Conservation (phyloP, 495 filamentous ascomycete species). For the Talaromyces proteolyticus region DNA sequence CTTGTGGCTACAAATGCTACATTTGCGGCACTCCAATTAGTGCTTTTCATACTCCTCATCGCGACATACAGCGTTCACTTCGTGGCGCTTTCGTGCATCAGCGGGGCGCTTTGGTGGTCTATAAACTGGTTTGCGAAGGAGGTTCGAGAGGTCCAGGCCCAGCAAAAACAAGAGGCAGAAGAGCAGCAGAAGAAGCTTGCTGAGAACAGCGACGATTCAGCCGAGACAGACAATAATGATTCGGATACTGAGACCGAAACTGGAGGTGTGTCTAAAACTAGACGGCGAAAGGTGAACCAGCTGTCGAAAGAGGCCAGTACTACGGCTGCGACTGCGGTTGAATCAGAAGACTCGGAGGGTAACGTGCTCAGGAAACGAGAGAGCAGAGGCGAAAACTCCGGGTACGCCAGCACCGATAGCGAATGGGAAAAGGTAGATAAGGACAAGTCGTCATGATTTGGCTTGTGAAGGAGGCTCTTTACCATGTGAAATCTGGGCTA, state of each 20-base stretch:
- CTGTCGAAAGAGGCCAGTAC: constrained; percentile 13
- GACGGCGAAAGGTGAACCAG: constrained; percentile 14
- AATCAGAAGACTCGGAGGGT: constrained; percentile 15
- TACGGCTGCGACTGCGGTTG: constrained; percentile 20
- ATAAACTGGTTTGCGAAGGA: constrained; percentile 97
- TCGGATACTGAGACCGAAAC: constrained; percentile 47
- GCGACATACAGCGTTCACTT: constrained; percentile 89
- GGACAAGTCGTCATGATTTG: constrained; percentile 18
- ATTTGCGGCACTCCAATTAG: constrained; percentile 76
- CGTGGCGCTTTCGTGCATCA: constrained; percentile 67
- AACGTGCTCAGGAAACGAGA: constrained; percentile 32
- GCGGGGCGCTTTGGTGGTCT: constrained; percentile 76
- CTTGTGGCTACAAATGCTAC: constrained; percentile 85
- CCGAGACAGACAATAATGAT: constrained; percentile 27
- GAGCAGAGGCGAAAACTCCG: constrained; percentile 40
- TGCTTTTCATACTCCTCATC: constrained; percentile 69
- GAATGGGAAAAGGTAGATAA: constrained; percentile 53
- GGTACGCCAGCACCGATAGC: constrained; percentile 48
- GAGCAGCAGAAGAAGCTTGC: constrained; percentile 25
- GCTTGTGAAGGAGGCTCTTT: not conserved
- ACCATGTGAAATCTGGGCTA: not conserved
- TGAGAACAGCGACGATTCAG: constrained; percentile 17
- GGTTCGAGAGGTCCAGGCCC: constrained; percentile 56
- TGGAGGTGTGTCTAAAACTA: constrained; percentile 20
- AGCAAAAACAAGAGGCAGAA: constrained; percentile 49